Base-by-base conservation (phyloP, 140 eudicot species). In the Anethum foeniculum region DNA sequence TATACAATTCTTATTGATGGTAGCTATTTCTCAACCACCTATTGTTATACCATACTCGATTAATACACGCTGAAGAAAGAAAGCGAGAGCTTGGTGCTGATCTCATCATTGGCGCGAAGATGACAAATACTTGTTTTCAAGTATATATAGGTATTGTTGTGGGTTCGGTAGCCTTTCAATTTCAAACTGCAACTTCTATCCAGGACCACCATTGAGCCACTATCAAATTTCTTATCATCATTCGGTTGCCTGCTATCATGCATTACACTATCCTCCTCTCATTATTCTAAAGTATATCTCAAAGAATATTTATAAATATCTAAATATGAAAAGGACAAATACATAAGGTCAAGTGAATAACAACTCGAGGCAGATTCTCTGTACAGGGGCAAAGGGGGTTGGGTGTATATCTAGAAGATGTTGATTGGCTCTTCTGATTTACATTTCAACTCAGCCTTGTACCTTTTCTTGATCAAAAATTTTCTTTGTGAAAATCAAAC, bases 401-500 rank as follows among this genome's bases (percentile, higher is more conserved):
- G 32, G 74, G 74, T 68, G 74, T 32, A 68, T 5, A 68, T 68
- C 74, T 68, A 68, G 74, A 68, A 68, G 74, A 68, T 3, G 43
- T 68, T 68, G 74, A 14, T 67, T 68, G 74, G 32, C 44, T 68
- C 23, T 2, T 16, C 74, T 68, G 74, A 68, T 68, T 68, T 68
- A 14, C 15, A 7, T 27, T 64, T 38, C 0, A 27, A 64, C 71
- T 25, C n/a, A n/a, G 18, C 71, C 36, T 2, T 34, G 74, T 15
- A 68, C n/a, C 44, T 10, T 25, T 62, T 62, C 71, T 62, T 62
- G 71, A 68, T 68, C 74, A 68, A 68, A 68, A 68, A 68, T 68
- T 68, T 34, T 68, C 74, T 34, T 68, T 68, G 74, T 68, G 74
- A 32, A 68, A 68, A 68, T 68, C 74, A 32, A 68, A 68, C 74